Evolutionary conservation across 306 rosid species (phyloP).

Genomic region (Acacia crassicarpa): DNA sequence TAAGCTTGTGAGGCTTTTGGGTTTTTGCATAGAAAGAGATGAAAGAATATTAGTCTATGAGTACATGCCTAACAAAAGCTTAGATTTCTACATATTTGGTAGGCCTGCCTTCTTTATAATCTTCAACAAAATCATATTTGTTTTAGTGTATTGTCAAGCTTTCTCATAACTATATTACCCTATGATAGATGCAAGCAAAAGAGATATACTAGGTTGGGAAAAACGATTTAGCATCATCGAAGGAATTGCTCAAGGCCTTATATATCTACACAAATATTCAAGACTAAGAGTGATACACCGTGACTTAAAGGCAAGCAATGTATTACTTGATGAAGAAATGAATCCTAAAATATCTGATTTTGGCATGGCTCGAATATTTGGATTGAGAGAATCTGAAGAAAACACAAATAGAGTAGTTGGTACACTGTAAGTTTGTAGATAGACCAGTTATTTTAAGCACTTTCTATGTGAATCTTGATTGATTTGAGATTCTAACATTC

Average conservation of each 20-base stretch:
- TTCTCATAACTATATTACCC: background rate
- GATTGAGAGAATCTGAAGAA: constrained; percentile 27
- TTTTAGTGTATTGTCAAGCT: background rate
- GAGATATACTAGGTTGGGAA: constrained; percentile 16
- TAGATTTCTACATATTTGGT: constrained; percentile 15
- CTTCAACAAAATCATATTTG: background rate
- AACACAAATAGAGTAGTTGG: constrained; percentile 40
- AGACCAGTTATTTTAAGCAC: background rate
- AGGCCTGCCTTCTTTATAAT: background rate
- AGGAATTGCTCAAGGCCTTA: constrained; percentile 39
- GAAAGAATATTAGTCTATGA: constrained; percentile 18
- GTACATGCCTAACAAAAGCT: constrained; percentile 23
- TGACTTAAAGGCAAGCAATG: constrained; percentile 36
- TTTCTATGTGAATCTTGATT: background rate
- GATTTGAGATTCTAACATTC: background rate
- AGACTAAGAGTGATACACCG: constrained; percentile 35
- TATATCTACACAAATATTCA: constrained; percentile 39
- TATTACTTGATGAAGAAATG: constrained; percentile 37
- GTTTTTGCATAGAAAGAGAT: constrained; percentile 19
- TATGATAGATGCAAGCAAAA: constrained; percentile 6
- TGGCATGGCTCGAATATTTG: constrained; percentile 45
- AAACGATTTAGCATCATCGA: constrained; percentile 37
- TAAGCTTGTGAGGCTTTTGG: constrained; percentile 22
- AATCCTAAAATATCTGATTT: constrained; percentile 41
- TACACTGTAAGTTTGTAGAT: constrained; percentile 33